Conservation (phyloP, 2,329 filamentous ascomycete species). For the Biscogniauxia marginata region DNA sequence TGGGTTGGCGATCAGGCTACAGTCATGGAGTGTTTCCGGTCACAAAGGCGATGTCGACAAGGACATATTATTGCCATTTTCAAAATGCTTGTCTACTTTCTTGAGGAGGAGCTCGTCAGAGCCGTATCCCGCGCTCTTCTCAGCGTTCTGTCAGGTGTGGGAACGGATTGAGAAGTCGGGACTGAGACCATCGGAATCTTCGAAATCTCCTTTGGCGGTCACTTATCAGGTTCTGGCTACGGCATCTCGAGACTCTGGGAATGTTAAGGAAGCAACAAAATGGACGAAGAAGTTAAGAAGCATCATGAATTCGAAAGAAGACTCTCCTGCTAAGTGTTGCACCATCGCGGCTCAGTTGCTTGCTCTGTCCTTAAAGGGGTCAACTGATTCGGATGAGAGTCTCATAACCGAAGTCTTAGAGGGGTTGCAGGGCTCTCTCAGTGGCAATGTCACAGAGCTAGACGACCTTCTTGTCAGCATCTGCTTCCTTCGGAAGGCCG, state of each 20-base stretch:
- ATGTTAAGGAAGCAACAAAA: conserved; percentile 49
- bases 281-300: conserved; percentile 52
- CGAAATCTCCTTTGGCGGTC: conserved; percentile 43
- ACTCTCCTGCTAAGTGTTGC: conserved; percentile 50
- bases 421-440: conserved; percentile 56
- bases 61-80: conserved; percentile 65
- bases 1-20: conserved; percentile 59
- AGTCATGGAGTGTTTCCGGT: conserved; percentile 63
- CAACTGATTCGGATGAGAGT: conserved; percentile 39
- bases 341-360: conserved; percentile 55
- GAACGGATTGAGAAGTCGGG: conserved; percentile 37
- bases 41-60: conserved; percentile 60
- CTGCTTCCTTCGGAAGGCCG: conserved; percentile 53
- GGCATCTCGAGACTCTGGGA: conserved; percentile 45
- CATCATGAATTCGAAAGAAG: conserved; percentile 37
- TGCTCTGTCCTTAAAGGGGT: conserved; percentile 50
- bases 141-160: conserved; percentile 38
- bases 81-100: conserved; percentile 62
- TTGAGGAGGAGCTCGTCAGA: conserved; percentile 47
- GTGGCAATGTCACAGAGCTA: conserved; percentile 57
- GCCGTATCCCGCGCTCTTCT: conserved; percentile 39
- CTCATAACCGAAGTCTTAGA: conserved; percentile 50
- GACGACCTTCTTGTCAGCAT: conserved; percentile 60
- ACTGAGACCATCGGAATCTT: conserved; percentile 35
- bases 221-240: conserved; percentile 55